phyloP scores from a whole-genome alignment of 2,329 filamentous ascomycete genomes.

The Lomentospora prolificans region DNA sequence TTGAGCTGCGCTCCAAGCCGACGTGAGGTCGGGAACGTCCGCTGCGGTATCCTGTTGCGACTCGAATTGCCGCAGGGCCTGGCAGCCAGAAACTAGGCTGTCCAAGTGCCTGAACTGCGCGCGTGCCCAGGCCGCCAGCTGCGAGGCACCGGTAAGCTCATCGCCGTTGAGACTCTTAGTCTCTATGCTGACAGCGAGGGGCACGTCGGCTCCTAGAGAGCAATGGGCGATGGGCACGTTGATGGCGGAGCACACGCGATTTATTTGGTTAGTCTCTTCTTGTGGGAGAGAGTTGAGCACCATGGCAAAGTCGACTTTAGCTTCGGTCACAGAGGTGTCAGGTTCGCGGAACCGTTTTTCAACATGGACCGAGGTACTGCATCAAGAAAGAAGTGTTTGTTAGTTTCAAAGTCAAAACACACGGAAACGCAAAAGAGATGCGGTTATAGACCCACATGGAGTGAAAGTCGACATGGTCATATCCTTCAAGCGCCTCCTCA shows the following conservation, averaged over 20 bases:
- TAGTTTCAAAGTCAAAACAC: not conserved
- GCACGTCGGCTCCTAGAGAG: not conserved
- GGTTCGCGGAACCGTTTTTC: not conserved
- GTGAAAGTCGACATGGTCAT: not conserved
- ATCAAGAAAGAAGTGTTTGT: not conserved
- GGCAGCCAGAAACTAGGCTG: not conserved
- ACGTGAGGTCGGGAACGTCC: not conserved
- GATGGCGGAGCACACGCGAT: no score
- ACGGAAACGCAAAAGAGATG: no score
- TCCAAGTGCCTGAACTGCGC: not conserved
- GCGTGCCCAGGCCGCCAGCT: not conserved
- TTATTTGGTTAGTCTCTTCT: no score
- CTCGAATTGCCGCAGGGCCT: not conserved
- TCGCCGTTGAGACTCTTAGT: not conserved
- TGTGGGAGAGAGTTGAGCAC: not conserved
- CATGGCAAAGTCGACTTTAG: not conserved
- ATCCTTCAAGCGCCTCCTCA: not conserved
- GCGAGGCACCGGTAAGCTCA: not conserved
- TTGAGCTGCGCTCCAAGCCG: not conserved
- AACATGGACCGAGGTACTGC: not conserved
- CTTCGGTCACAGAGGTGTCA: not conserved
- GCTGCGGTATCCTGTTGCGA: not conserved
- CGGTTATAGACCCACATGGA: not conserved
- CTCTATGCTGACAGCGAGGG: not conserved
- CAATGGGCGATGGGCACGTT: no score